Base-by-base conservation (phyloP, 257 asterid species). In the Cynanchum wilfordii region DNA sequence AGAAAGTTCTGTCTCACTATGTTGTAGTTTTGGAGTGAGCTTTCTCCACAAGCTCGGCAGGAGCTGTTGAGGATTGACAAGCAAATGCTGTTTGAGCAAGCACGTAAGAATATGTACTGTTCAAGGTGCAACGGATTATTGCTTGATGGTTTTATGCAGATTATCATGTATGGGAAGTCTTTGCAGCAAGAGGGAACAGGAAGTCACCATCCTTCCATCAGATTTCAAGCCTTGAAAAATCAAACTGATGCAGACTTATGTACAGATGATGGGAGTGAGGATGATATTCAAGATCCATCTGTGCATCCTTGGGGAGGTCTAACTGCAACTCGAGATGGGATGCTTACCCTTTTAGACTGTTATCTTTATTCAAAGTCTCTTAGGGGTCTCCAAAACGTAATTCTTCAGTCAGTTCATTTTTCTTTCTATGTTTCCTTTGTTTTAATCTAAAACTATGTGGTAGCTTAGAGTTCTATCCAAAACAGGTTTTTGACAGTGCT, bases 301-400 rank as follows among this genome's bases (percentile, higher is more conserved):
- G 91, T 89, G 73, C 95, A 89, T 83, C 97, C 95, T 13, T 95
- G 98, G 99, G 99, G 98, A 81, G 99, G 99, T 76, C 80, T 95
- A 69, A 90, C 92, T 55, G 76, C 97, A 47, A 79, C 94, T 49
- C 80, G 88, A 82, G 94, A 95, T 80, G 98, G 96, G 77, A 82
- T 84, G 69, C 94, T 95, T 68, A 95, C 99, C 20, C 91, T 92
- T 71, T 84, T 92, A 85, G 94, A 90, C 82, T 89, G 91, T 76
- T 95, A 95, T 84, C 86, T 90, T 38, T 74, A 78, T 74, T 82
- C 98, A 54, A 84, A 88, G 81, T 92, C 98, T 64, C 82, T 92
- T 70, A 86, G 83, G 81, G 96, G 95, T 42, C 92, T 95, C 73
- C 97, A 95, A 84, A 87, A 89, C 73, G 99, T 95, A 87, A 79